A percentile compares a stretch with the other conserved stretches of the same genome.
Evolutionary conservation across 352 stramenopile species (phyloP).

Genomic region (Phytophthora melonis): DNA sequence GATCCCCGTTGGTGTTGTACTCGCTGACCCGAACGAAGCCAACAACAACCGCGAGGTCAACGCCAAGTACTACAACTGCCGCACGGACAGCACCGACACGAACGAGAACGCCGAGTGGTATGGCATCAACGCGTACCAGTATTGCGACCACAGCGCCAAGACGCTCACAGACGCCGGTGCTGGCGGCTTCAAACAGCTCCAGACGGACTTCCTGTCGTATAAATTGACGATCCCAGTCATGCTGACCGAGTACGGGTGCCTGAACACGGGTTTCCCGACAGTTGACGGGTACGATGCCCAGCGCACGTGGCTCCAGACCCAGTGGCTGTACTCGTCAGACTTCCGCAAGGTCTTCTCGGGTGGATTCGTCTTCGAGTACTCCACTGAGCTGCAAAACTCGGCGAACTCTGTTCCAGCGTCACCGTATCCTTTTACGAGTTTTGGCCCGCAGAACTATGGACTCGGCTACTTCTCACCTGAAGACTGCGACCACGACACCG

Average conservation of each 20-base stretch:
- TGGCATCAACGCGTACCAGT: slow-evolving; percentile 83
- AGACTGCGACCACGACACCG: slow-evolving; percentile 69
- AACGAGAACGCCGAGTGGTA: slow-evolving; percentile 88
- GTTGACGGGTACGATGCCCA: slow-evolving; percentile 69
- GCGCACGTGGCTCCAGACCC: slow-evolving; percentile 68
- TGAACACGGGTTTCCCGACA: slow-evolving; percentile 68
- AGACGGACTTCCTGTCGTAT: slow-evolving; percentile 59
- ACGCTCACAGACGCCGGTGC: slow-evolving; percentile 38
- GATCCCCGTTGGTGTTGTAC: slow-evolving; percentile 84
- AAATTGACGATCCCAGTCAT: slow-evolving; percentile 81
- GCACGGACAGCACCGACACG: slow-evolving; percentile 57
- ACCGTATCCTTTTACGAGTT: slow-evolving; percentile 78
- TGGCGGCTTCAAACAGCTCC: slow-evolving; percentile 58
- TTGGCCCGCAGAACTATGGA: slow-evolving; percentile 84
- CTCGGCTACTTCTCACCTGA: slow-evolving; percentile 85
- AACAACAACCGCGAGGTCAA: slow-evolving; percentile 62
- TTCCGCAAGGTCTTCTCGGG: slow-evolving; percentile 70
- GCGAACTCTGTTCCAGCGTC: slow-evolving; percentile 58
- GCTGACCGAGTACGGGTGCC: slow-evolving; percentile 86
- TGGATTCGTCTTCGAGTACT: slow-evolving; percentile 87
- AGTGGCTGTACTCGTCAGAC: slow-evolving; percentile 56
- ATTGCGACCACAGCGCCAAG: slow-evolving; percentile 65
- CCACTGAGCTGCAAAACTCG: slow-evolving; percentile 78
- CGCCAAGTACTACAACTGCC: slow-evolving; percentile 89
- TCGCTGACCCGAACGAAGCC: slow-evolving; percentile 54